Conservation (phyloP, 371 early-diverging fungal species). For the Batkoa obscura region DNA sequence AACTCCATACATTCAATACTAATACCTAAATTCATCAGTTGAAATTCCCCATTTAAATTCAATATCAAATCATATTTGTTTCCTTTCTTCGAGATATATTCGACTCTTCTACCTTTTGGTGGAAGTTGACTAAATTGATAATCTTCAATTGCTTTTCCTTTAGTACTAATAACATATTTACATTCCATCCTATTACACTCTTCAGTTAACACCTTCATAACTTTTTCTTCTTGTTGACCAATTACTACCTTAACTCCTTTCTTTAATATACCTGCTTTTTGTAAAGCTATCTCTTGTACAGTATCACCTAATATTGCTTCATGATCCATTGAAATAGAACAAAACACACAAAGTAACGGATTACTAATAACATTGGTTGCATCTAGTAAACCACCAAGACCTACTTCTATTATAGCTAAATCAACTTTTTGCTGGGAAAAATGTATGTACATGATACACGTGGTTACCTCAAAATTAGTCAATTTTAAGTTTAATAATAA, state of each 20-base stretch:
- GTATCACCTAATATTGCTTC: slow-evolving; percentile 48
- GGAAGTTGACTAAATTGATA: neutral
- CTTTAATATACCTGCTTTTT: slow-evolving; percentile 87
- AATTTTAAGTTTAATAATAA: slow-evolving; percentile 27
- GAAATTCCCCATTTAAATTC: slow-evolving; percentile 45
- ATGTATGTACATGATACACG: slow-evolving; percentile 39
- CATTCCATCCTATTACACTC: slow-evolving; percentile 17
- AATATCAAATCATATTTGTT: neutral
- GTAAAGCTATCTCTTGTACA: slow-evolving; percentile 65
- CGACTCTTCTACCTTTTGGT: neutral
- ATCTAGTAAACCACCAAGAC: slow-evolving; percentile 68
- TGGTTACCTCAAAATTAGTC: slow-evolving; percentile 69
- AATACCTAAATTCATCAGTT: slow-evolving; percentile 55
- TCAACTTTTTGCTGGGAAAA: slow-evolving; percentile 26
- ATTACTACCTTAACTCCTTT: slow-evolving; percentile 23
- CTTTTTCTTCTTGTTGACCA: slow-evolving; percentile 24
- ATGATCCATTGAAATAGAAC: slow-evolving; percentile 67
- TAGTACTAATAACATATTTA: slow-evolving; percentile 10
- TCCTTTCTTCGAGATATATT: neutral
- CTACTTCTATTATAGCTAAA: slow-evolving; percentile 64
- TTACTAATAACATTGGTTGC: slow-evolving; percentile 55
- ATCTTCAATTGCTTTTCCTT: neutral
- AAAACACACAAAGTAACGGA: slow-evolving; percentile 52
- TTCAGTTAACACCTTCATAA: slow-evolving; percentile 14
- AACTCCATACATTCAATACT: slow-evolving; percentile 43